phyloP scores from a whole-genome alignment of 495 filamentous ascomycete species.

The Xylaria sp. region DNA sequence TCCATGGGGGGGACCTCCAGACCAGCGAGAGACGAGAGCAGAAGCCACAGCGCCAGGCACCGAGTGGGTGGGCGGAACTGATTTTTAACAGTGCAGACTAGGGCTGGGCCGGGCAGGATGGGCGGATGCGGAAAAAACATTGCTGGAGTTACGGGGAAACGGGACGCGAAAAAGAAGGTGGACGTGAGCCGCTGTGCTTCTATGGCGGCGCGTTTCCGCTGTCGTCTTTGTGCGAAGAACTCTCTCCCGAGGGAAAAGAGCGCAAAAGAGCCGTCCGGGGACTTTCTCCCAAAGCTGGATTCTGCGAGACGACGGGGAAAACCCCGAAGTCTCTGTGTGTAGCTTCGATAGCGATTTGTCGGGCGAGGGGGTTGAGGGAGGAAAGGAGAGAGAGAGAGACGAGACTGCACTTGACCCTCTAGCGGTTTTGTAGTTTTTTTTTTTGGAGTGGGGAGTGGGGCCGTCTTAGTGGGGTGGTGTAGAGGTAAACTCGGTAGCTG shows the following conservation, averaged over 20 bases:
- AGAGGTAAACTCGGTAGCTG: neutral
- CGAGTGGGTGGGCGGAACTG: conserved; percentile 21
- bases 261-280: conserved; percentile 92
- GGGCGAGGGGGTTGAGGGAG: conserved; percentile 81
- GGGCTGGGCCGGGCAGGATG: conserved; percentile 47
- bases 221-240: conserved; percentile 50
- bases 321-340: conserved; percentile 78
- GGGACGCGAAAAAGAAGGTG: conserved; percentile 67
- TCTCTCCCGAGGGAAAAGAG: conserved; percentile 25
- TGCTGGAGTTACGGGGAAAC: conserved; percentile 52
- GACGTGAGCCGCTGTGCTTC: conserved; percentile 80
- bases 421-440: conserved; percentile 20
- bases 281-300: conserved; percentile 99
- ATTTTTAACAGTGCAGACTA: conserved; percentile 33
- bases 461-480: neutral
- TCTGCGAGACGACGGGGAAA: conserved; percentile 46
- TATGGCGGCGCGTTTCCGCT: conserved; percentile 99
- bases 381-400: conserved; percentile 31
- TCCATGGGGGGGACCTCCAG: conserved; percentile 64
- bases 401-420: conserved; percentile 9
- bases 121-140: conserved; percentile 36
- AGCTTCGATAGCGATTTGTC: conserved; percentile 99
- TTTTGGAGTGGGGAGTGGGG: neutral
- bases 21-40: conserved; percentile 31
- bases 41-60: conserved; percentile 28